A percentile compares a stretch with the other conserved stretches of the same genome.
Conservation (phyloP, 1,139 yeast species). For the Yamadazyma trypodendri region DNA sequence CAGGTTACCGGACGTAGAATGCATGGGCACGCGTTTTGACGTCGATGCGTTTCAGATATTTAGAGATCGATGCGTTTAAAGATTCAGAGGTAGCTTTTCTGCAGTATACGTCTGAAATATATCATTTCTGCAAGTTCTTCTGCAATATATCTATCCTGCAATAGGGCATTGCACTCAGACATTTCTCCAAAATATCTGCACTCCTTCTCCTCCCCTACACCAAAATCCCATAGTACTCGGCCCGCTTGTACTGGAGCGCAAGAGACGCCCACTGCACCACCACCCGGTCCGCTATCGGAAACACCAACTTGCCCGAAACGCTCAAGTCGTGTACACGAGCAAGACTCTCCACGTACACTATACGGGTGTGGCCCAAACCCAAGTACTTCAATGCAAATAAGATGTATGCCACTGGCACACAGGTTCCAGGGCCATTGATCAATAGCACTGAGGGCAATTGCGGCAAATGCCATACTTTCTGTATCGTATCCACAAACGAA, state of each 20-base stretch:
- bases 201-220: constrained; percentile 1
- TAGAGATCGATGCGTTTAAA: not conserved
- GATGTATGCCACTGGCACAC: constrained; percentile 72
- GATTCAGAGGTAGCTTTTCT: too few species aligned
- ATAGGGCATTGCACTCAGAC: too few species aligned
- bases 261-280: constrained; percentile 90
- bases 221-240: constrained; percentile 71
- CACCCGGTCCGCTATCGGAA: constrained; percentile 72
- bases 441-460: constrained; percentile 54
- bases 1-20: too few species aligned
- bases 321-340: constrained; percentile 82
- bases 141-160: too few species aligned
- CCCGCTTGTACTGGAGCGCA: constrained; percentile 50
- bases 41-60: not conserved
- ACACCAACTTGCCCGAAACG: constrained; percentile 67
- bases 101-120: too few species aligned
- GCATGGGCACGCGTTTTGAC: too few species aligned
- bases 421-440: constrained; percentile 93
- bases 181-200: too few species aligned
- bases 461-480: constrained; percentile 18
- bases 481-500: constrained; percentile 34
- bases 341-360: constrained; percentile 81
- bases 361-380: constrained; percentile 54
- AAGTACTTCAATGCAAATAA: constrained; percentile 52
- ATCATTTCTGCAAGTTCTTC: too few species aligned